Percentiles rank a stretch among this genome's conserved stretches.
Evolutionary conservation across 2,329 filamentous ascomycete genomes (phyloP).

Genomic region (Onygenales sp.): DNA sequence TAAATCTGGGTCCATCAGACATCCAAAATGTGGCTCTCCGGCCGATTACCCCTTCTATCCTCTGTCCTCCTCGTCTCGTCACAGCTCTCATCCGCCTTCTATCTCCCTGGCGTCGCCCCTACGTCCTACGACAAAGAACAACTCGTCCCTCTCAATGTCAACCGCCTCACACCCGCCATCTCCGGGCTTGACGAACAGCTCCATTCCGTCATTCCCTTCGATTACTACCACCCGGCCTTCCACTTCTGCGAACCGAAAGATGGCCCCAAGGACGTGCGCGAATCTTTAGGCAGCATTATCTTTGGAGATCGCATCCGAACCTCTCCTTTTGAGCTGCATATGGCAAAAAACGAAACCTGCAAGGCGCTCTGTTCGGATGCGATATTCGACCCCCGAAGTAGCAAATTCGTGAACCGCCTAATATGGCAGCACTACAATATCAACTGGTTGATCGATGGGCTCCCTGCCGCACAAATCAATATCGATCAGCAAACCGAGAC

Average conservation of each 20-base stretch:
- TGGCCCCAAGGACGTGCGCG: conserved; percentile 69
- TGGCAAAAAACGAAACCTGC: conserved; percentile 81
- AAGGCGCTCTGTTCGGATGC: conserved; percentile 63
- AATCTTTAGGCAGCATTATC: conserved; percentile 88
- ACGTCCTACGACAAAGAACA: conserved; percentile 79
- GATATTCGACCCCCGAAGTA: conserved; percentile 56
- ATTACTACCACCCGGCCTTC: conserved; percentile 86
- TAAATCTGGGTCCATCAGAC: conserved; percentile 1
- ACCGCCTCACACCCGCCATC: conserved; percentile 79
- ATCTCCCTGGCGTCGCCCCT: conserved; percentile 90
- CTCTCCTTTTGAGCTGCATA: conserved; percentile 83
- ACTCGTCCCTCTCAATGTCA: conserved; percentile 79
- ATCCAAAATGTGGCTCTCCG: conserved; percentile 27
- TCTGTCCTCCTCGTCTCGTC: conserved; percentile 23
- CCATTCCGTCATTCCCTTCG: conserved; percentile 88
- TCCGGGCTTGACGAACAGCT: conserved; percentile 68
- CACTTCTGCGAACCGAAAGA: conserved; percentile 75
- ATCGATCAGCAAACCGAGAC: conserved; percentile 65
- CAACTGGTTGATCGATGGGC: conserved; percentile 91
- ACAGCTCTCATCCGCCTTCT: conserved; percentile 59
- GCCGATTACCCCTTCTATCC: conserved; percentile 20
- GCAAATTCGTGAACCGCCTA: conserved; percentile 70
- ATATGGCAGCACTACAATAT: conserved; percentile 82
- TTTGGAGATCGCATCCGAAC: conserved; percentile 96
- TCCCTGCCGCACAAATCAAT: conserved; percentile 80